phyloP scores from a whole-genome alignment of 352 stramenopile species.

The Ophiocytium majus region DNA sequence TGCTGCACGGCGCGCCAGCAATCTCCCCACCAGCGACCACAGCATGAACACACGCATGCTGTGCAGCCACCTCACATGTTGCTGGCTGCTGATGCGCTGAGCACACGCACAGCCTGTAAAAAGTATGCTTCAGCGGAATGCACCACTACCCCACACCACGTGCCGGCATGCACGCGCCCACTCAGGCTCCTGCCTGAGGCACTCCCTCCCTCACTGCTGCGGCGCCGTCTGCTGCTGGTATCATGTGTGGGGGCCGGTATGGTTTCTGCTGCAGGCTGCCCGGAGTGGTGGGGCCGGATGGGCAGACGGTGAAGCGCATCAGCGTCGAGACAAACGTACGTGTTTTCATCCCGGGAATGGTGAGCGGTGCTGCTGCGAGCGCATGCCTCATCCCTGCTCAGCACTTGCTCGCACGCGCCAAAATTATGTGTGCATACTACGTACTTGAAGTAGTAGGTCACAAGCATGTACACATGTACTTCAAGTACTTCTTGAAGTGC shows the following conservation, averaged over 20 bases:
- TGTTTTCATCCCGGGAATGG: conserved; percentile 21
- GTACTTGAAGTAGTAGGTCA: too few relatives aligned
- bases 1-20: too few relatives aligned
- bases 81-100: too few relatives aligned
- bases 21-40: too few relatives aligned
- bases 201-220: not conserved
- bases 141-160: not conserved
- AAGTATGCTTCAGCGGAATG: not conserved
- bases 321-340: conserved; percentile 16
- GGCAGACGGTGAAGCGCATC: conserved; percentile 8
- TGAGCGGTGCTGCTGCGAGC: not conserved
- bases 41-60: too few relatives aligned
- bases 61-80: too few relatives aligned
- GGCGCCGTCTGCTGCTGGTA: not conserved
- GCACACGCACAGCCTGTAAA: not conserved
- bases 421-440: too few relatives aligned
- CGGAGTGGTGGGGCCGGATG: not conserved
- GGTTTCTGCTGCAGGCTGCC: not conserved
- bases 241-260: not conserved
- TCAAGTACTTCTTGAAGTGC: not conserved
- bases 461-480: not conserved
- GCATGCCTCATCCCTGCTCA: not conserved
- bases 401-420: too few relatives aligned
- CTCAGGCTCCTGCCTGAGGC: not conserved
- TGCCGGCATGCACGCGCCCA: too few relatives aligned